Base-by-base conservation (phyloP, 202 grass and related monocot genomes). In the Carex sylvatica region DNA sequence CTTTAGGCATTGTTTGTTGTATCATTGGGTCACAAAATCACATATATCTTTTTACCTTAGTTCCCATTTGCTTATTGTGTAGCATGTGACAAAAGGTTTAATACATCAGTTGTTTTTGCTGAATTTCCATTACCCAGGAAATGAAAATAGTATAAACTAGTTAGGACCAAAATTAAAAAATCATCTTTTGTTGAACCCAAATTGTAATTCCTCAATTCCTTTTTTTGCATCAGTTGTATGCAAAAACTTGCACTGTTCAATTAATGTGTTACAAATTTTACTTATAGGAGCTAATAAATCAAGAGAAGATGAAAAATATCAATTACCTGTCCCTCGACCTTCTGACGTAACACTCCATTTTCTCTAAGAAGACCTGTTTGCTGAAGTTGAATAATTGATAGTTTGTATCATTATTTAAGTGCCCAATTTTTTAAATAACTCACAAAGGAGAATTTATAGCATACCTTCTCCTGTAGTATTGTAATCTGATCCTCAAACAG, bases 401-500 rank as follows among this genome's bases (percentile, higher is more conserved):
- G 4, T 56, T 82, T 22, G n/a, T 74, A 60, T 33, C 55, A 11
- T 28, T 18, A 77, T 53, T 58, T 40, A 20, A 66, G 30, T 24
- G 19, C 5, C 56, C n/a, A 46, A 53, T 4, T 23, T 6, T 24
- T 55, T 70, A 24, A 47, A 67, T 5, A 47, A 9, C 19, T 74
- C 23, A 30, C 28, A 26, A 68, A 30, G 46, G 66, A 47, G 30
- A 62, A 20, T 2, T 54, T 10, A 18, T 44, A 59, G 19, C 2
- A 52, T 73, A 89, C 88, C 84, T 89, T 80, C 40, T 89, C 80
- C 56, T 68, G 80, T 13, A 86, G 84, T 62, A 81, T 67, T 67
- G 80, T 30, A 23, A 89, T 83, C 28, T 86, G 71, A 15, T 71
- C 88, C 54, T 74, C 74, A 18, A 89, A 74, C 20, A 84, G 49